Conservation (phyloP, 1,284 basidiomycete species). For the Apiotrichum montevideense region DNA sequence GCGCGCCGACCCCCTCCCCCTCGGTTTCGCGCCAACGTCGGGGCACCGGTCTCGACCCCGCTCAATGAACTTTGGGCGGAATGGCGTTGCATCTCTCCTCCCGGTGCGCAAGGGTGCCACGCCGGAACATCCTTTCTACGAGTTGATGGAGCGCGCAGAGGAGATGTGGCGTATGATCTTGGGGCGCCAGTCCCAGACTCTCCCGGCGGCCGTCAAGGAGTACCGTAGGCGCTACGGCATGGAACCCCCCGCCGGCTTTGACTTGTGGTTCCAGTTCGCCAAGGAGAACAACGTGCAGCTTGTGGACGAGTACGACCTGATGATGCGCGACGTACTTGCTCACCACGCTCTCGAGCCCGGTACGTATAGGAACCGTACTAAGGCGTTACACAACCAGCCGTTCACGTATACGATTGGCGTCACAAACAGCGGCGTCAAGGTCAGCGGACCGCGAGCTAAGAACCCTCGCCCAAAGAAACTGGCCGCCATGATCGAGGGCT, state of each 20-base stretch:
- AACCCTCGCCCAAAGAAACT: slow-evolving; percentile 32
- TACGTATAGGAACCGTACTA: slow-evolving; percentile 30
- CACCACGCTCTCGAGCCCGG: slow-evolving; percentile 42
- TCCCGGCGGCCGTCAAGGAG: slow-evolving; percentile 54
- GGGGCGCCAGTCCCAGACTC: slow-evolving; percentile 51
- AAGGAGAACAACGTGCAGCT: slow-evolving; percentile 64
- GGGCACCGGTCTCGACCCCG: slow-evolving; percentile 27
- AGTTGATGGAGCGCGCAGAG: slow-evolving; percentile 45
- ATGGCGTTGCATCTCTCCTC: slow-evolving; percentile 12
- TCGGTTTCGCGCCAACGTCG: slow-evolving; percentile 34
- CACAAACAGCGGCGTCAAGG: slow-evolving; percentile 15
- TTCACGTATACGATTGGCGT: slow-evolving; percentile 42
- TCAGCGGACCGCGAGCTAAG: slow-evolving; percentile 28
- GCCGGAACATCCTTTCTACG: slow-evolving; percentile 42
- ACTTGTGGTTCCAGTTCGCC: slow-evolving; percentile 56
- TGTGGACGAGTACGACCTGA: slow-evolving; percentile 58
- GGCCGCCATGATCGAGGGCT: slow-evolving; percentile 34
- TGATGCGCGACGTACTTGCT: slow-evolving; percentile 42
- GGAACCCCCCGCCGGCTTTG: slow-evolving; percentile 48
- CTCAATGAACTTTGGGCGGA: slow-evolving; percentile 17
- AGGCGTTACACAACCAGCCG: slow-evolving; percentile 8
- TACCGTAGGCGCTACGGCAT: slow-evolving; percentile 55
- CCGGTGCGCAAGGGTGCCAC: slow-evolving; percentile 5
- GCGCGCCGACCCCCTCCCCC: slow-evolving; percentile 26
- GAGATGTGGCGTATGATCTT: slow-evolving; percentile 28